These are phyloP conservation scores for Aureobasidium musti DNA, from an alignment of 2,329 filamentous ascomycete species.

Conservation along the genomic window DNA sequence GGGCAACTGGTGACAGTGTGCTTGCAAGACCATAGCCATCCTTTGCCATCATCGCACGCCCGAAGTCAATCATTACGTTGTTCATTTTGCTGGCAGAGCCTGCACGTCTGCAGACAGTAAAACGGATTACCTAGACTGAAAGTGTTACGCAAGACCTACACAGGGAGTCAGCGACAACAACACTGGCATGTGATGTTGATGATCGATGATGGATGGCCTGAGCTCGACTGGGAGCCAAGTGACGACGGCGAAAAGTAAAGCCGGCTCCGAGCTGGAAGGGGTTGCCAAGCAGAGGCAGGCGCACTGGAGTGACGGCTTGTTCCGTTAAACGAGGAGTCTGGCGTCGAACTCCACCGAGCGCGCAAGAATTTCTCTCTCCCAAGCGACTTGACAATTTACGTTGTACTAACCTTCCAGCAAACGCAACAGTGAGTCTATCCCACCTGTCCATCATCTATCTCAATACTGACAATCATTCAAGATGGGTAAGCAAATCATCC, in stretches of 20 bases:
- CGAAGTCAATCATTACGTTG: constrained; percentile 71
- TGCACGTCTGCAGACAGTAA: neutral
- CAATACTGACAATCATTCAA: constrained; percentile 24
- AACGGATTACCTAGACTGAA: neutral
- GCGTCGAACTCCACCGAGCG: constrained; percentile 12
- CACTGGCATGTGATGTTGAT: constrained; percentile 24
- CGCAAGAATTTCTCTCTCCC: constrained; percentile 25
- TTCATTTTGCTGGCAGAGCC: constrained; percentile 56
- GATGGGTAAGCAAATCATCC: constrained; percentile 30
- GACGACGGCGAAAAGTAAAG: constrained; percentile 9
- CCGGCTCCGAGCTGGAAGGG: neutral
- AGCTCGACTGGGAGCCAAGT: neutral
- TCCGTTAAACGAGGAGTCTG: constrained; percentile 20
- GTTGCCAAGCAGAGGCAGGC: constrained; percentile 4
- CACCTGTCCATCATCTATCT: neutral
- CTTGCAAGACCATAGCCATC: constrained; percentile 74
- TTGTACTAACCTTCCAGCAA: constrained; percentile 31
- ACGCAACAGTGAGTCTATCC: constrained; percentile 28
- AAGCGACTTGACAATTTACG: constrained; percentile 24
- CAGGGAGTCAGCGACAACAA: constrained; percentile 10
- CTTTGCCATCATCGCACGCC: constrained; percentile 62
- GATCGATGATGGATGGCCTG: neutral
- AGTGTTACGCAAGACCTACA: constrained; percentile 10
- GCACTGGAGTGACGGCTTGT: neutral
- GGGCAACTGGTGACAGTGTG: constrained; percentile 71